phyloP scores from a whole-genome alignment of 176 grass and related monocot genomes.

The Oryza meridionalis region DNA sequence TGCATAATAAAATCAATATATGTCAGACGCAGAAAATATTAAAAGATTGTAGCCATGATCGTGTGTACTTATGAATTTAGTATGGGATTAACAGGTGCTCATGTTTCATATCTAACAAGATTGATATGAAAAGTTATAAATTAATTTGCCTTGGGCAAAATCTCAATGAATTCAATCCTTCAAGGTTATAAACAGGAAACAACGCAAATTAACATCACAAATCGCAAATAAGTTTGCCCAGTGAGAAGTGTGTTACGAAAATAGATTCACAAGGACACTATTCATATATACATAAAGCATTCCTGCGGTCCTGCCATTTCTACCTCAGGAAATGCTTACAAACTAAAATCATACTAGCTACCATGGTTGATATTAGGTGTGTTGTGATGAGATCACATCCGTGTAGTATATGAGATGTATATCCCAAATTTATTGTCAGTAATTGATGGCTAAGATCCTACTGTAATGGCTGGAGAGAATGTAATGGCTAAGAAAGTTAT shows the following conservation, averaged over 20 bases:
- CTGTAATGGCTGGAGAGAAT: no score
- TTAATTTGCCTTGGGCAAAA: background rate
- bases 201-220: background rate
- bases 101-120: no score
- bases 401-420: background rate
- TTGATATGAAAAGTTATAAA: background rate
- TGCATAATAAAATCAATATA: background rate
- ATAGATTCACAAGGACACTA: no score
- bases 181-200: background rate
- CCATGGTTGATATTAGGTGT: background rate
- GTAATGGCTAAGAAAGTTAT: no score
- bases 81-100: no score
- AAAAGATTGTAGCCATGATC: background rate
- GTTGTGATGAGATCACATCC: background rate
- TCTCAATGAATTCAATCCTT: background rate
- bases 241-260: no score
- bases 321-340: background rate
- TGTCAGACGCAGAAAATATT: background rate
- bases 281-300: background rate
- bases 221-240: background rate
- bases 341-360: background rate
- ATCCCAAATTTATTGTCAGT: no score
- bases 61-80: background rate
- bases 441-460: no score
- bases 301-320: background rate